Evolutionary conservation across 768 basidiomycete genomes (phyloP), one percentile per base, ranked within the genome.

Genomic region (Mycena crocata): DNA sequence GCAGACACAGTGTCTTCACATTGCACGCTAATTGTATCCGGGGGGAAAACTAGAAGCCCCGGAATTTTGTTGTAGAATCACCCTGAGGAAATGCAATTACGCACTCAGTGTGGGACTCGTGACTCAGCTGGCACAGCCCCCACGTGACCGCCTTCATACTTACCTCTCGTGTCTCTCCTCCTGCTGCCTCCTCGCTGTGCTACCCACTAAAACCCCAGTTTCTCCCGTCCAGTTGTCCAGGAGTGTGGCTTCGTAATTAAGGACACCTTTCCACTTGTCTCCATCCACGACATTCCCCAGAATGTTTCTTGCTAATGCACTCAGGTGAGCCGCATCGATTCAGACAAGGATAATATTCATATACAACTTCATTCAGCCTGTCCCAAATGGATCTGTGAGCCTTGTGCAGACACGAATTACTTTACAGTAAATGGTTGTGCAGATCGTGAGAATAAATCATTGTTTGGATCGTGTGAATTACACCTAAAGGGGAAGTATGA

Each of bases 91-190:
- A 52, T 52, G 50, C n/a, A 8, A 4, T 52, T 52, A 35, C 15
- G 50, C 50, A 52, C 50, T 8, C 14, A 34, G 60, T 62, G 60
- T 62, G 60, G 60, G 60, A 62, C 60, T 62, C 49, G 12, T 62
- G 49, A 52, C 60, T 12, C 15, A 52, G 24, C 50, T 40, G 40
- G 50, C 49, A 62, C 60, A 62, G 60, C 60, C 60, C 24, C 50
- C 60, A 9, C 14, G 17, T 9, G 39, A 34, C 34, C 46, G 37
- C 24, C 61, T n/a, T 44, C 61, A 32, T 55, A 62, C 61, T 62
- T 55, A 52, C 49, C 49, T 50, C 49, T 13, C 49, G 23, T 24
- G 3, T 12, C 23, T 24, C 49, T 24, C 49, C 49, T 30, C 30
- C 49, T n/a, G 49, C 31, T 32, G 49, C 14, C 30, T 9, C 46